A percentile compares a stretch with the other conserved stretches of the same genome.
These are phyloP conservation scores for Decorospora gaudefroyi DNA, from an alignment of 2,329 filamentous ascomycete species.

Conservation along the genomic window DNA sequence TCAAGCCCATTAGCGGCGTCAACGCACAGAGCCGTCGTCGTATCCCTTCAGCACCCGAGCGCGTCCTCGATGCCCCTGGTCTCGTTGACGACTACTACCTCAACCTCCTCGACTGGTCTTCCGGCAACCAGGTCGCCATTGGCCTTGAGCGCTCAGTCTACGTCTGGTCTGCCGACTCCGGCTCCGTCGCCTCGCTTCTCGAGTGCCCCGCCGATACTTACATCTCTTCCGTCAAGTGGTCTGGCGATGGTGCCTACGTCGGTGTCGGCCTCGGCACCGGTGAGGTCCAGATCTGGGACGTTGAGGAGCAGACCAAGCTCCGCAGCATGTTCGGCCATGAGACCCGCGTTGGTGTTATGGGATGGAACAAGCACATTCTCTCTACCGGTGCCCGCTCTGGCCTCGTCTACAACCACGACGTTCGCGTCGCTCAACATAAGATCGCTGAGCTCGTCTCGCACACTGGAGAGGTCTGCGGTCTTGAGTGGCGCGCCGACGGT, in stretches of 20 bases:
- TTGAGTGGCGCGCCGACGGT: constrained; percentile 96
- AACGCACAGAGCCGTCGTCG: constrained; percentile 88
- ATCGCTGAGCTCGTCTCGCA: constrained; percentile 95
- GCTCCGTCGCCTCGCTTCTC: constrained; percentile 83
- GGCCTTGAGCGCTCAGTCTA: constrained; percentile 97
- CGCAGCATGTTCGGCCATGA: constrained; percentile 99
- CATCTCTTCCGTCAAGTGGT: constrained; percentile 98
- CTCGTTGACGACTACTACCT: constrained; percentile 99
- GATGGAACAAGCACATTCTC: constrained; percentile 97
- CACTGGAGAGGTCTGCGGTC: constrained; percentile 95
- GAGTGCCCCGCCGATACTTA: constrained; percentile 91
- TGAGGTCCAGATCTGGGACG: constrained; percentile 99
- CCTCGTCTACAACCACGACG: constrained; percentile 97
- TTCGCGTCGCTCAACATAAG: constrained; percentile 97
- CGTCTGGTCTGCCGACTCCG: constrained; percentile 96
- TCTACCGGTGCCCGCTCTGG: constrained; percentile 94
- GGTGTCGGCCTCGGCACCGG: constrained; percentile 92
- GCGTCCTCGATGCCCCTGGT: constrained; percentile 92
- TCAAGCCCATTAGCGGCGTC: constrained; percentile 74
- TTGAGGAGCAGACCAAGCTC: constrained; percentile 90
- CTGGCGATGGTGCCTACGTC: constrained; percentile 93
- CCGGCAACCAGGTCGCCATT: constrained; percentile 96
- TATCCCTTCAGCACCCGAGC: constrained; percentile 91
- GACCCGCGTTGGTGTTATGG: constrained; percentile 92
- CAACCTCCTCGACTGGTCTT: constrained; percentile 98